Evolutionary conservation across 805 yeast species (phyloP).

Genomic region (Saitoella complicata): DNA sequence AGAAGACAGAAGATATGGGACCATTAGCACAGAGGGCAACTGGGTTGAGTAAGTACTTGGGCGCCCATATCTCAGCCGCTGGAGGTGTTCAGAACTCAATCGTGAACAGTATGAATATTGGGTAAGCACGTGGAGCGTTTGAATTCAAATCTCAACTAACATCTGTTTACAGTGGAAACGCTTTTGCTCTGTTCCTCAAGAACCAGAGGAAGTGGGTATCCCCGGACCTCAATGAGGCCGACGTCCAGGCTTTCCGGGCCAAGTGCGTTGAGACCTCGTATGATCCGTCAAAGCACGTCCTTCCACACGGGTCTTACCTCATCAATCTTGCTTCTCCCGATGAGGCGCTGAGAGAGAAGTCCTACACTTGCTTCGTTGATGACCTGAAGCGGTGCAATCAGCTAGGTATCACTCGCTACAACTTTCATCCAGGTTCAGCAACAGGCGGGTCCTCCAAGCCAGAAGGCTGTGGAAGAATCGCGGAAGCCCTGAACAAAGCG

Average conservation of each 20-base stretch:
- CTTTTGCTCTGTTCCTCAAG: constrained; percentile 81
- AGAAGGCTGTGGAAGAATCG: constrained; percentile 51
- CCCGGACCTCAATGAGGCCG: constrained; percentile 53
- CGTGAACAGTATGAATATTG: constrained; percentile 36
- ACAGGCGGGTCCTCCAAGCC: constrained; percentile 29
- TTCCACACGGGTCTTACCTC: constrained; percentile 92
- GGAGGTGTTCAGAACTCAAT: constrained; percentile 68
- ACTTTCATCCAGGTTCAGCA: constrained; percentile 49
- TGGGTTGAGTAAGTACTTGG: constrained; percentile 36
- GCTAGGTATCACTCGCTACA: constrained; percentile 69
- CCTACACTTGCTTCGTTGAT: constrained; percentile 65
- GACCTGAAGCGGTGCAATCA: constrained; percentile 78
- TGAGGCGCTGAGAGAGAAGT: constrained; percentile 54
- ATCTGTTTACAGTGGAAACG: constrained; percentile 34
- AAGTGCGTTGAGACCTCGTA: constrained; percentile 49
- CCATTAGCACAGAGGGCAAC: too few relatives aligned
- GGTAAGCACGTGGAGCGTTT: constrained; percentile 19
- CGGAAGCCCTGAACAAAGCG: constrained; percentile 65
- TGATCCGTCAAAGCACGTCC: constrained; percentile 58
- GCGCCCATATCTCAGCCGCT: constrained; percentile 75
- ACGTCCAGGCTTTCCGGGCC: constrained; percentile 45
- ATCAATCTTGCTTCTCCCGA: constrained; percentile 90
- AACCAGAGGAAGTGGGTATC: constrained; percentile 86
- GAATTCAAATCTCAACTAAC: neutral
- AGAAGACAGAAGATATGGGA: too few relatives aligned